Conservation (phyloP, 108 stramenopile species). For the Nitzschia inconspicua region DNA sequence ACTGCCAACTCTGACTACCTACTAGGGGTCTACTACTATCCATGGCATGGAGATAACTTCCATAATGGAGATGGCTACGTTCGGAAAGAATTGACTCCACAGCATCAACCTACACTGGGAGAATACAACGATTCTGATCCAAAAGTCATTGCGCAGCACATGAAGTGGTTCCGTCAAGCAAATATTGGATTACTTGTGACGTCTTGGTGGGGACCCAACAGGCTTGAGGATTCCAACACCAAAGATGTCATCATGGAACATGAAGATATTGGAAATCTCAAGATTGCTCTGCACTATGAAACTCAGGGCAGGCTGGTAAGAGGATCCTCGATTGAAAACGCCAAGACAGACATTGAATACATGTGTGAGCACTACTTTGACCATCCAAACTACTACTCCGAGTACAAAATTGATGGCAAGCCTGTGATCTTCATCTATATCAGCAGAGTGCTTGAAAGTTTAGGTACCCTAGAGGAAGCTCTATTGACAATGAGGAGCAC, state of each 20-base stretch:
- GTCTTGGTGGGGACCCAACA: constrained; percentile 42
- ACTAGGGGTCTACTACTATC: constrained; percentile 36
- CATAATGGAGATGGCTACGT: constrained; percentile 25
- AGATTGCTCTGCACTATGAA: constrained; percentile 43
- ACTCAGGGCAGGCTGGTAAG: constrained; percentile 17
- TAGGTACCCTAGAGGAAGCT: constrained; percentile 18
- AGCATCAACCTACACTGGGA: constrained; percentile 20
- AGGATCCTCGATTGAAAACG: constrained; percentile 9
- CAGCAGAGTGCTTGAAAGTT: constrained; percentile 9
- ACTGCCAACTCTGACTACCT: constrained; percentile 14
- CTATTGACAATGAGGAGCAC: constrained; percentile 16
- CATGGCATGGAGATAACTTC: constrained; percentile 34
- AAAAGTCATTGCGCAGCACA: constrained; percentile 15
- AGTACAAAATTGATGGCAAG: constrained; percentile 24
- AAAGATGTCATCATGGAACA: constrained; percentile 28
- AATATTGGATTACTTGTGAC: constrained; percentile 28
- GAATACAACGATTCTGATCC: constrained; percentile 35
- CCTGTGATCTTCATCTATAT: constrained; percentile 36
- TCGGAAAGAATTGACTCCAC: constrained; percentile 20
- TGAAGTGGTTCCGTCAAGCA: constrained; percentile 23
- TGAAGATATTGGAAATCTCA: constrained; percentile 18
- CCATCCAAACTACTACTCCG: constrained; percentile 25
- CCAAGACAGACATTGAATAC: constrained; percentile 4
- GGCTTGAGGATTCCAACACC: constrained; percentile 15
- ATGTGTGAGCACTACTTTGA: constrained; percentile 29